Conservation (phyloP, 2,329 filamentous ascomycete species). For the Paramyrothecium roridum region DNA sequence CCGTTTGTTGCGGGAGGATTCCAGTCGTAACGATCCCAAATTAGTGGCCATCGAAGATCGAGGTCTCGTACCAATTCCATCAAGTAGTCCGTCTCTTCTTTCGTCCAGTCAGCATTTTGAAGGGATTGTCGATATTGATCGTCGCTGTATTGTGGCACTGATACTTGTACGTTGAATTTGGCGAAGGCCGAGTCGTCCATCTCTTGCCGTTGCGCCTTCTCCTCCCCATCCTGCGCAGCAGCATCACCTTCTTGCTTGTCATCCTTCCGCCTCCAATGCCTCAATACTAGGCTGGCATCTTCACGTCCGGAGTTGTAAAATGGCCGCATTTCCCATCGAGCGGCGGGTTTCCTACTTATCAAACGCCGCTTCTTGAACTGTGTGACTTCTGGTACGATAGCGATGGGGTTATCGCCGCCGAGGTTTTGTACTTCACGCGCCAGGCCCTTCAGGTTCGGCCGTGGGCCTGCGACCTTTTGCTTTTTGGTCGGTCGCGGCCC, state of each 20-base stretch:
- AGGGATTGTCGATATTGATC: constrained; percentile 80
- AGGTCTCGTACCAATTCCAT: constrained; percentile 72
- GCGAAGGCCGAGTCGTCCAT: constrained; percentile 66
- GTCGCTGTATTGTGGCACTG: constrained; percentile 78
- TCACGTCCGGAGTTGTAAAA: constrained; percentile 77
- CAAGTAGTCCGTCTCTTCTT: constrained; percentile 91
- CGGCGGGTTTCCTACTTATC: constrained; percentile 51
- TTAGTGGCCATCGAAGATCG: constrained; percentile 85
- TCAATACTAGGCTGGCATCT: constrained; percentile 64
- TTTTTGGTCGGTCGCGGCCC: constrained; percentile 66
- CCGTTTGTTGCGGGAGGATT: constrained; percentile 41
- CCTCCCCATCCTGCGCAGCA: constrained; percentile 28
- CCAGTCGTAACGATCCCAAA: constrained; percentile 91
- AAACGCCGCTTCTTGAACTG: constrained; percentile 58
- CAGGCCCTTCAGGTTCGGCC: constrained; percentile 59
- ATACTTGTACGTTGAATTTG: constrained; percentile 82
- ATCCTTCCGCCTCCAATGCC: constrained; percentile 75
- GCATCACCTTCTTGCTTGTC: constrained; percentile 35
- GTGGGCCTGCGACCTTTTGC: constrained; percentile 62
- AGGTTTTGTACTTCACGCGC: constrained; percentile 65
- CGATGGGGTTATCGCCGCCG: constrained; percentile 64
- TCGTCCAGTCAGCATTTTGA: constrained; percentile 76
- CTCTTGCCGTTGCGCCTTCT: constrained; percentile 25
- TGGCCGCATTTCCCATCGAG: constrained; percentile 62
- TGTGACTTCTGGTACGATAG: constrained; percentile 59